Percentiles rank a stretch among this genome's conserved stretches.
These are phyloP conservation scores for Naegleria fowleri DNA, from an alignment of 208 protist species.

Conservation along the genomic window DNA sequence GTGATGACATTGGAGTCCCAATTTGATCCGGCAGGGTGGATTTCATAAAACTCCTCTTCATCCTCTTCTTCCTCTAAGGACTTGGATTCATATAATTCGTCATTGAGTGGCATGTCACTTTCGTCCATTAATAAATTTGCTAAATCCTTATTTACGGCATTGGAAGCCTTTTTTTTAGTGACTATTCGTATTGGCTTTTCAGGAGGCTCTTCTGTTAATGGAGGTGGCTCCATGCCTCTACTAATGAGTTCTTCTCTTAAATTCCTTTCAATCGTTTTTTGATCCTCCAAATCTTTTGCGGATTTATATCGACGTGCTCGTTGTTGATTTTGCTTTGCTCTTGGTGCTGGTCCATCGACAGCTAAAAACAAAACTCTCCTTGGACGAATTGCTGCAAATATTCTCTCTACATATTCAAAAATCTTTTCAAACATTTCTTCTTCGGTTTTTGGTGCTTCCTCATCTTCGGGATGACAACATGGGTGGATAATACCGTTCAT, in stretches of 20 bases:
- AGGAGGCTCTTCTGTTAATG: neutral
- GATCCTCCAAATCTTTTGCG: slow-evolving; percentile 44
- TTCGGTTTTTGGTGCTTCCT: slow-evolving; percentile 49
- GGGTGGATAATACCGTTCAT: slow-evolving; percentile 99
- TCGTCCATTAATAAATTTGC: slow-evolving; percentile 54
- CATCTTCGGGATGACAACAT: slow-evolving; percentile 87
- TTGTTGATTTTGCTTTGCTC: slow-evolving; percentile 99
- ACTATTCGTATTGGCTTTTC: neutral
- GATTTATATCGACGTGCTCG: slow-evolving; percentile 81
- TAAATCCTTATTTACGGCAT: neutral
- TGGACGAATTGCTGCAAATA: slow-evolving; percentile 90
- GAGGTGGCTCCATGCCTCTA: neutral
- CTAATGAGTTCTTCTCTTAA: slow-evolving; percentile 15
- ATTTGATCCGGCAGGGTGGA: neutral
- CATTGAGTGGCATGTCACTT: slow-evolving; percentile 65
- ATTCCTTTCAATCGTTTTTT: slow-evolving; percentile 24
- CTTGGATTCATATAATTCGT: slow-evolving; percentile 63
- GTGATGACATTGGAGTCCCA: slow-evolving; percentile 95
- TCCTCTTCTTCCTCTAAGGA: slow-evolving; percentile 60
- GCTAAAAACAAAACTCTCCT: slow-evolving; percentile 92
- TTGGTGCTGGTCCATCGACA: slow-evolving; percentile 94
- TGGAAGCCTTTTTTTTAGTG: neutral
- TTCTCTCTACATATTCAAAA: slow-evolving; percentile 90
- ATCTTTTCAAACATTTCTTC: slow-evolving; percentile 74
- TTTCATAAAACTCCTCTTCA: slow-evolving; percentile 55